Base-by-base conservation (phyloP, 345 rosid species). In the Reutealis trisperma region DNA sequence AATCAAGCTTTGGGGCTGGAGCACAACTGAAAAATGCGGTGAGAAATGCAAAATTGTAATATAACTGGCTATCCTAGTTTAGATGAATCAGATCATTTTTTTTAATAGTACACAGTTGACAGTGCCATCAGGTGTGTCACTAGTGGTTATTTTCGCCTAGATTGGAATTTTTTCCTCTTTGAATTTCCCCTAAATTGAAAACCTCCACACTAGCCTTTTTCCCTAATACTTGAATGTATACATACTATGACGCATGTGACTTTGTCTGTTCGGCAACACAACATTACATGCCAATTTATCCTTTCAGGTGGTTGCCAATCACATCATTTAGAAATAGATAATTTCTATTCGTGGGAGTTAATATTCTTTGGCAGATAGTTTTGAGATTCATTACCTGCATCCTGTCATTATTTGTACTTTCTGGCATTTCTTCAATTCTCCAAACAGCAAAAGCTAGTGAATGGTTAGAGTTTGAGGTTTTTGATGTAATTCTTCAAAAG, bases 1-100 rank as follows among this genome's bases (percentile, higher is more conserved):
- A 67, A 77, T 83, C 98, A 70, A 92, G 99, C 83, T 93, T 93
- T 63, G 97, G 97, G 66, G 91, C 95, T 82, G 98, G 98, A 64
- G 98, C 98, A 22, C 98, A 81, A 77, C 89, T 95, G 73, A 95
- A 93, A 85, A 92, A 85, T 86, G 90, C 81, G 78, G 99, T 93
- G 77, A 81, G 91, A 75, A n/a, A 67, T 71, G 15, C 47, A 74
- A 71, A 37, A 74, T 24, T 67, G 71, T 51, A 12, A 68, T 21
- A 51, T 57, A 45, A 52, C 15, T 3, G 70, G 24, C 19, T 64
- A 27, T 30, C 54, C 41, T 37, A 37, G 41, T 37, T 37, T 37
- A 37, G 41, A 37, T 37, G 41, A 37, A 37, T 37, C 41, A 37
- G 41, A 37, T 6, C 41, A 37, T 37, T 2, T 27, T 1, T 37